Evolutionary conservation across 139 green algal species (phyloP).

Genomic region (Chlorella ohadii): DNA sequence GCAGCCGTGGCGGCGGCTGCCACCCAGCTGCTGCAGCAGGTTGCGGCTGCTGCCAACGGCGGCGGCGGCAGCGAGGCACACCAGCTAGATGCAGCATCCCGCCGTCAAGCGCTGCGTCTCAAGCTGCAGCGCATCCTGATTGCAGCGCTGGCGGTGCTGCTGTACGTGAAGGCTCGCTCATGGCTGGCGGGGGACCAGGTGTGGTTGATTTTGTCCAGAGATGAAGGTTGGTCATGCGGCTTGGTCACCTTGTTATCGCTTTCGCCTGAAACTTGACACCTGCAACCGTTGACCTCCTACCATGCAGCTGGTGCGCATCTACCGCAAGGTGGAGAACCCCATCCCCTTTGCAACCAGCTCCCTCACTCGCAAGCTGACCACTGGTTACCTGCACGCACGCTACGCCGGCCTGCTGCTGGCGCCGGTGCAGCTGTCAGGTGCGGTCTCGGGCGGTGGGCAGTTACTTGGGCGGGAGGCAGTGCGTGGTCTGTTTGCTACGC

Average conservation of each 20-base stretch:
- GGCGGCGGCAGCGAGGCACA: no score
- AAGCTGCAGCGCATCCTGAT: conserved; percentile 47
- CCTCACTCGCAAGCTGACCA: conserved; percentile 53
- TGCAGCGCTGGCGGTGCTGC: conserved; percentile 36
- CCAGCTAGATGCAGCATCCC: background rate
- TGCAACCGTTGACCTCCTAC: background rate
- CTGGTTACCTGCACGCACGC: conserved; percentile 67
- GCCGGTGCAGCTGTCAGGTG: conserved; percentile 65
- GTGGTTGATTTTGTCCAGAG: no score
- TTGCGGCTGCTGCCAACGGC: background rate
- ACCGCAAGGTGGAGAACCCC: conserved; percentile 88
- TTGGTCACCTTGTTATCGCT: background rate
- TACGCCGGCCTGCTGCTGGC: conserved; percentile 73
- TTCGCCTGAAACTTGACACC: conserved; percentile 38
- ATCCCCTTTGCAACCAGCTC: conserved; percentile 66
- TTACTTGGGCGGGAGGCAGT: no score
- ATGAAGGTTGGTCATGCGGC: background rate
- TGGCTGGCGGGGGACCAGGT: conserved; percentile 72
- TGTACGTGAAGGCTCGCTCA: conserved; percentile 59
- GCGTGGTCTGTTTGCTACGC: no score
- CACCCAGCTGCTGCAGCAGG: conserved; percentile 12
- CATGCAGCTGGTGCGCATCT: conserved; percentile 73
- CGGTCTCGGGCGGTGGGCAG: background rate
- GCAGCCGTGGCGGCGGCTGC: conserved; percentile 13
- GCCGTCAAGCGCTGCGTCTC: background rate